These are phyloP conservation scores for Neurospora tetraspora DNA, from an alignment of 495 filamentous ascomycete species.

Conservation along the genomic window DNA sequence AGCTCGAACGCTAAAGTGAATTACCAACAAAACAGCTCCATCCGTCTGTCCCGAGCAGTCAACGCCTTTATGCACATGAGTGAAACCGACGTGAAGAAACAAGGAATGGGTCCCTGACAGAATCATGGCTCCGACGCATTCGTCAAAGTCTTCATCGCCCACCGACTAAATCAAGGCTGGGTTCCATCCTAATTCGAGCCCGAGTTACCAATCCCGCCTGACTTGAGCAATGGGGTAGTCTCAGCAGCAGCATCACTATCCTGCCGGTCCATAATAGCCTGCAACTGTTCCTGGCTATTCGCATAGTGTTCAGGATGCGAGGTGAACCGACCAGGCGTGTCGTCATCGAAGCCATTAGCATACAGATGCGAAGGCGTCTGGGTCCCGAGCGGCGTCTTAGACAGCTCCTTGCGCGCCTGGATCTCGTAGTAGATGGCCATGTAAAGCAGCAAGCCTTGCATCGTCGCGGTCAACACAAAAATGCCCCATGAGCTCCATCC, in stretches of 20 bases:
- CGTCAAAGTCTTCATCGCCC: neutral
- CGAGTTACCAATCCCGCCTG: conserved; percentile 25
- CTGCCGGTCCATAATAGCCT: conserved; percentile 29
- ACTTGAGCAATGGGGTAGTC: conserved; percentile 32
- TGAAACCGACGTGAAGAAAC: neutral
- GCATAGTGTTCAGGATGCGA: conserved; percentile 30
- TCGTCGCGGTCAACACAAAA: conserved; percentile 68
- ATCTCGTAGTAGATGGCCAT: conserved; percentile 75
- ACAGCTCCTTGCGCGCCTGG: conserved; percentile 7
- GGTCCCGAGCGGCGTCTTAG: conserved; percentile 6
- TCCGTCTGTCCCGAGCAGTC: neutral
- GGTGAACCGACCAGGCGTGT: conserved; percentile 26
- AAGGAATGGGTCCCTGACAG: neutral
- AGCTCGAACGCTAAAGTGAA: neutral
- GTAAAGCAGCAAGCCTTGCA: conserved; percentile 74
- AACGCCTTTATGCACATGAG: neutral
- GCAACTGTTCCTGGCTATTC: conserved; percentile 30
- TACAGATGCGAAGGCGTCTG: conserved; percentile 13
- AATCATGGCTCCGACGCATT: neutral
- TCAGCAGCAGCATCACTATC: conserved; percentile 31
- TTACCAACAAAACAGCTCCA: neutral
- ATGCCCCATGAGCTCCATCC: conserved; percentile 97
- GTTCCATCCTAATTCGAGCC: conserved; percentile 13
- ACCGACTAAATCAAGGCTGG: neutral
- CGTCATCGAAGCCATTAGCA: conserved; percentile 23